Evolutionary conservation across 1,284 basidiomycete genomes (phyloP), one percentile per base, ranked within the genome.

Genomic region (Apiotrichum gamsii): DNA sequence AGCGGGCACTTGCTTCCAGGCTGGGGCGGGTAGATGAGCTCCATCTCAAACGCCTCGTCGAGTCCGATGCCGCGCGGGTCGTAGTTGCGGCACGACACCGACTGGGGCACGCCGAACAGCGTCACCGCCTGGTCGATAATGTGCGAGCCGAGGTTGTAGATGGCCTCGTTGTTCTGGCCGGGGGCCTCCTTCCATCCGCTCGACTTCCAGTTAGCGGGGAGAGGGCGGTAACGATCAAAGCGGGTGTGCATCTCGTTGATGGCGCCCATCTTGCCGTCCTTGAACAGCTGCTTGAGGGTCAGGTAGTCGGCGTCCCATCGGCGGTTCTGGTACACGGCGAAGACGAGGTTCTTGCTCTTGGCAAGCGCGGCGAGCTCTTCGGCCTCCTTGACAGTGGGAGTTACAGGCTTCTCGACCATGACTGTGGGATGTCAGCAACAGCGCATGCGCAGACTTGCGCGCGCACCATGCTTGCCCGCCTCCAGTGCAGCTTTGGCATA

Each of bases 361-460:
- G 88, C 87, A 38, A 90, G 71, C 11, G 70, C 69, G 29, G 79
- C 79, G 25, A 91, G 79, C 54, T 86, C 82, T 52, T 73, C 73
- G 1, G 85, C 86, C 66, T 90, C 78, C 16, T 72, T 70, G 5
- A 75, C 74, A 0, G 82, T 84, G 1, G 84, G 77, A 2, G 84
- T 83, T 18, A 90, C 77, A 2, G 89, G 89, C 67, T 91, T 91
- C 68, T 91, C 89, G 35, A 89, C 80, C 39, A 91, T 80, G 45
- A 75, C 74, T 63, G 43, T 51, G 43, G 23, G 39, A n/a, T n/a
- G n/a, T n/a, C n/a, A n/a, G n/a, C n/a, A n/a, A n/a, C 15, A 38
- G 31, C 16, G 31, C 16, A 13, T 15, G 10, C 5, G 15, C 31
- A 25, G 8, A 8, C 14, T 2, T 8, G 23, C 3, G 13, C 2